phyloP scores from a whole-genome alignment of 768 basidiomycete species.

The Psilocybe sp. region DNA sequence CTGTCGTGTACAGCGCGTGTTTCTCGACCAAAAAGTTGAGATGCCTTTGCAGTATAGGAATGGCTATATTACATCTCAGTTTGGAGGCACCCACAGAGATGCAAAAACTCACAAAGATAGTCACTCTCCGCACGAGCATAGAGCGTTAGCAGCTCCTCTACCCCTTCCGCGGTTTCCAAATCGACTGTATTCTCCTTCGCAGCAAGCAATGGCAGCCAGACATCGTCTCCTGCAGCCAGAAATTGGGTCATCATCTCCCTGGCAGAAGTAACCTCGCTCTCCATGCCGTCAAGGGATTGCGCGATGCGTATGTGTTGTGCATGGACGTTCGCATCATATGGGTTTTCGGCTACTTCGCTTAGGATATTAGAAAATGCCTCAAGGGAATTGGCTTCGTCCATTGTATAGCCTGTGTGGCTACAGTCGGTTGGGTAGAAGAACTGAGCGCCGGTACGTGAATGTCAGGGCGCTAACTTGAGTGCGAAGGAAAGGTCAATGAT shows the following conservation, averaged over 20 bases:
- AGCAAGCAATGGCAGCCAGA: constrained; percentile 72
- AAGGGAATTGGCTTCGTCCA: constrained; percentile 54
- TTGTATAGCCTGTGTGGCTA: neutral
- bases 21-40: constrained; percentile 53
- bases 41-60: constrained; percentile 69
- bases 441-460: too few relatives aligned
- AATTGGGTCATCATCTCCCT: constrained; percentile 64
- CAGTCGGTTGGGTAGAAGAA: too few relatives aligned
- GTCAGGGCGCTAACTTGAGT: too few relatives aligned
- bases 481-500: too few relatives aligned
- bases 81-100: neutral
- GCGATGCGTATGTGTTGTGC: constrained; percentile 64
- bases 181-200: constrained; percentile 48
- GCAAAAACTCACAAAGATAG: constrained; percentile 66
- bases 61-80: constrained; percentile 45
- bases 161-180: constrained; percentile 48
- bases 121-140: constrained; percentile 70
- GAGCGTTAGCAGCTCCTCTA: constrained; percentile 54
- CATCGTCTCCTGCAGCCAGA: constrained; percentile 62
- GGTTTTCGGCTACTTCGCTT: constrained; percentile 52
- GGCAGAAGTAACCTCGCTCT: constrained; percentile 57
- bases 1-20: constrained; percentile 34
- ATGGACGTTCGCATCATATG: constrained; percentile 65
- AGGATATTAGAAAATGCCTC: constrained; percentile 64
- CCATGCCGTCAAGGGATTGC: constrained; percentile 50